Conservation (phyloP, 305 asterid species). For the Fraxinus baroniana region DNA sequence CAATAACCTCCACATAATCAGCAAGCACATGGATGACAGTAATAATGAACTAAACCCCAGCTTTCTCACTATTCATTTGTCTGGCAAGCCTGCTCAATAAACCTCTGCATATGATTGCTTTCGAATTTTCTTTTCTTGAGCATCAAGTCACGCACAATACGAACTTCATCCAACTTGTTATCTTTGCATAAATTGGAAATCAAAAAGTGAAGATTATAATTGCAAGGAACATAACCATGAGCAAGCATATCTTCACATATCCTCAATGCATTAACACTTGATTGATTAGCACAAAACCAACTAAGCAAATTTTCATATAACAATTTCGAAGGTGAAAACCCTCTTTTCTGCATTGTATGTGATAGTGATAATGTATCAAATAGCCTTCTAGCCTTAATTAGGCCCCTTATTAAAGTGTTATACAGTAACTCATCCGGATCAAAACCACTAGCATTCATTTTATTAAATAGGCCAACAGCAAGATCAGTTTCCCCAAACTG, state of each 20-base stretch:
- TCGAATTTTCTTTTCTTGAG: conserved; percentile 14
- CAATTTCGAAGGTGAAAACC: conserved; percentile 44
- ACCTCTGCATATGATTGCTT: neutral
- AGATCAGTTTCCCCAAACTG: conserved; percentile 40
- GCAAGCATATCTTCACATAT: conserved; percentile 46
- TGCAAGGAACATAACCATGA: conserved; percentile 38
- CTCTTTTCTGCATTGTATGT: conserved; percentile 53
- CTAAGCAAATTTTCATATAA: conserved; percentile 48
- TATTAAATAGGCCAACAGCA: conserved; percentile 53
- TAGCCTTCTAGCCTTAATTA: conserved; percentile 46
- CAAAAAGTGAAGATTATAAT: conserved; percentile 32
- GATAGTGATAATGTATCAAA: conserved; percentile 47
- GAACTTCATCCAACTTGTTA: conserved; percentile 30
- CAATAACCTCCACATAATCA: neutral
- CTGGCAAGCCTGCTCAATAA: conserved; percentile 12
- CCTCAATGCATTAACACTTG: conserved; percentile 38
- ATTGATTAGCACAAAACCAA: conserved; percentile 35
- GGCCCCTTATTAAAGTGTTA: conserved; percentile 48
- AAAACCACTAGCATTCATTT: conserved; percentile 44
- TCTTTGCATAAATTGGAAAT: conserved; percentile 31
- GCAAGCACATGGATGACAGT: neutral
- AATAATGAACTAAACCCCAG: neutral
- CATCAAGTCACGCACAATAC: conserved; percentile 19
- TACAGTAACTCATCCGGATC: conserved; percentile 43
- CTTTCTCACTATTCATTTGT: neutral